phyloP scores from a whole-genome alignment of 768 basidiomycete genomes.

The Trametopsis cervina region DNA sequence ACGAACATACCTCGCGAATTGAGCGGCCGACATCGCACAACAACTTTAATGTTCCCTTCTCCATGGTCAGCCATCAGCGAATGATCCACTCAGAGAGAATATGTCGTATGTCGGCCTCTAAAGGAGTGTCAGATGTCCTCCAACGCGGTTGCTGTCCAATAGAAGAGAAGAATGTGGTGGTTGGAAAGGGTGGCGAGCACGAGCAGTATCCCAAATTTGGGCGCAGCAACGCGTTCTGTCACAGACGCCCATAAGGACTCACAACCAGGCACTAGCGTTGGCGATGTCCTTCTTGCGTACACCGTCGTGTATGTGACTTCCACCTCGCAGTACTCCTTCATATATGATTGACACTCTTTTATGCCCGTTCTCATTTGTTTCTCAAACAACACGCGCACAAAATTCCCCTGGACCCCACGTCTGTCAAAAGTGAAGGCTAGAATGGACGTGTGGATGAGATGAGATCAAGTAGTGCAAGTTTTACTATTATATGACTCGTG shows the following conservation, averaged over 20 bases:
- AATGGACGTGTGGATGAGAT: too few relatives aligned
- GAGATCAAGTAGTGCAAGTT: too few relatives aligned
- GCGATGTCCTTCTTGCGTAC: too few relatives aligned
- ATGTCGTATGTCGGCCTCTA: background rate
- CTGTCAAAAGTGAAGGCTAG: too few relatives aligned
- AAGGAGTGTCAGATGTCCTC: background rate
- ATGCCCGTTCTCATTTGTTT: too few relatives aligned
- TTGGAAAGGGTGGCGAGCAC: slow-evolving; percentile 8
- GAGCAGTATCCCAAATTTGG: slow-evolving; percentile 5
- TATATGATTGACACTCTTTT: too few relatives aligned
- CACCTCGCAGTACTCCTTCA: too few relatives aligned
- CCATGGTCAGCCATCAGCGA: slow-evolving; percentile 62
- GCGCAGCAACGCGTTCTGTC: slow-evolving; percentile 7
- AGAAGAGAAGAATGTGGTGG: background rate
- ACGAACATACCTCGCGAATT: slow-evolving; percentile 77
- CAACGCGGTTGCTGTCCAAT: too few relatives aligned
- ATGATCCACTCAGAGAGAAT: slow-evolving; percentile 1
- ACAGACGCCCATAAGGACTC: slow-evolving; percentile 1
- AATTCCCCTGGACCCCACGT: too few relatives aligned
- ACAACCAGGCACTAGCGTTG: background rate
- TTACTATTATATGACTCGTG: too few relatives aligned
- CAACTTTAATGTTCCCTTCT: slow-evolving; percentile 89
- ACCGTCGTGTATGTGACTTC: too few relatives aligned
- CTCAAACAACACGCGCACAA: too few relatives aligned
- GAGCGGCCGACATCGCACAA: slow-evolving; percentile 93